phyloP scores from a whole-genome alignment of 352 stramenopile genomes.

The Blastocystis sp. region DNA sequence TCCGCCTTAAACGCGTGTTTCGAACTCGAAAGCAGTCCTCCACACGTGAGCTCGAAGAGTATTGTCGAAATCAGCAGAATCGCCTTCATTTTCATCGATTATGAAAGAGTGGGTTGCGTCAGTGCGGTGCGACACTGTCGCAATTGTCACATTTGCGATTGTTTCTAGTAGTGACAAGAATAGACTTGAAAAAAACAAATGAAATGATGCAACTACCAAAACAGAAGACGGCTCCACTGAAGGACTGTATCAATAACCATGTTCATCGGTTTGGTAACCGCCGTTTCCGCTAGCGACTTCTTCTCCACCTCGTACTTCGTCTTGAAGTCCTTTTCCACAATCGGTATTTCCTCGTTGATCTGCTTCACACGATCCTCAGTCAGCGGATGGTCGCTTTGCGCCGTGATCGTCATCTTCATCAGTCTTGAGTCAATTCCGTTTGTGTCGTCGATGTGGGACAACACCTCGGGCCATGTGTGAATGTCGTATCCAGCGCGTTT shows the following conservation, averaged over 20 bases:
- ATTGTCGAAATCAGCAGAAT: neutral
- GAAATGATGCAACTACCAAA: too few relatives aligned
- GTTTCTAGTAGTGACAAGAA: neutral
- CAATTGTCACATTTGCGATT: too few relatives aligned
- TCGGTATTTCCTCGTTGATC: neutral
- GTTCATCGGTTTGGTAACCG: neutral
- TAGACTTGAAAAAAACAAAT: too few relatives aligned
- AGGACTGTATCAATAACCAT: neutral
- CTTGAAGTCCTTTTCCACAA: constrained; percentile 14
- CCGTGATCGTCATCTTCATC: neutral
- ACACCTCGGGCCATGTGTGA: neutral
- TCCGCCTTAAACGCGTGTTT: constrained; percentile 68
- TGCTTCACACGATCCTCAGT: neutral
- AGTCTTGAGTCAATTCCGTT: neutral
- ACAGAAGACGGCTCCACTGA: neutral
- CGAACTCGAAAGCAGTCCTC: neutral
- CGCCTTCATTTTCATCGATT: neutral
- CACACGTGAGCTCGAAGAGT: neutral
- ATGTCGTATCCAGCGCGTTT: constrained; percentile 13
- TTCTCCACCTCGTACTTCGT: neutral
- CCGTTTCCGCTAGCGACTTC: neutral
- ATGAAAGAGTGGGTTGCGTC: neutral
- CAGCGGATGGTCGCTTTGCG: neutral
- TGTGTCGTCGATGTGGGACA: too few relatives aligned
- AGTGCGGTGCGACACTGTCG: neutral